Percentiles rank a stretch among this genome's conserved stretches.
Evolutionary conservation across 768 basidiomycete species (phyloP).

Genomic region (Calocera cornea): DNA sequence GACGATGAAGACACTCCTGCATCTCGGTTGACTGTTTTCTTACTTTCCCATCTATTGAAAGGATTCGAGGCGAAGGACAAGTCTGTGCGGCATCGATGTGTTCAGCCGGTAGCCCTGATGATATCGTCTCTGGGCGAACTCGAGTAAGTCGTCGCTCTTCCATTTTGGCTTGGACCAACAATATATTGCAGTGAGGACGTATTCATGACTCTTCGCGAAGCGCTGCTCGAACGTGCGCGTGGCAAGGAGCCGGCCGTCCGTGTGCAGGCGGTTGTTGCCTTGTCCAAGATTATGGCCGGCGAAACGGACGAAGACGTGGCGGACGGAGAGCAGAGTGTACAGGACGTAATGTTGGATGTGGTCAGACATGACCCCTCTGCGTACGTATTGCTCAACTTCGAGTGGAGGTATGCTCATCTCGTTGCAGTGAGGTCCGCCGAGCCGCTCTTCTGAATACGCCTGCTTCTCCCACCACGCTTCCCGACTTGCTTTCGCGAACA

Average conservation of each 20-base stretch:
- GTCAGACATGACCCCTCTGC: slow-evolving; percentile 59
- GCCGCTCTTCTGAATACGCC: slow-evolving; percentile 62
- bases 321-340: slow-evolving; percentile 34
- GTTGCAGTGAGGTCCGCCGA: slow-evolving; percentile 71
- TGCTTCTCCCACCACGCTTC: slow-evolving; percentile 40
- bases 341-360: slow-evolving; percentile 51
- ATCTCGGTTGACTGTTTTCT: slow-evolving; percentile 50
- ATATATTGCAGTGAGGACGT: slow-evolving; percentile 50
- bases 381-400: too few species aligned
- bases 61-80: slow-evolving; percentile 84
- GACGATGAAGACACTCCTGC: slow-evolving; percentile 50
- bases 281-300: slow-evolving; percentile 59
- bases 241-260: slow-evolving; percentile 73
- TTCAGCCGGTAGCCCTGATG: slow-evolving; percentile 66
- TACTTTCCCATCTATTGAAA: slow-evolving; percentile 58
- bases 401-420: too few species aligned
- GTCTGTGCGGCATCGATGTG: slow-evolving; percentile 62
- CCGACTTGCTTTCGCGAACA: slow-evolving; percentile 55
- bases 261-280: slow-evolving; percentile 63
- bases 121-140: slow-evolving; percentile 69
- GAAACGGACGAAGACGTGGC: slow-evolving; percentile 48
- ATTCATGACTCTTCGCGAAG: slow-evolving; percentile 45
- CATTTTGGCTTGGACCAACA: background rate
- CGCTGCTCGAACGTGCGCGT: slow-evolving; percentile 53
- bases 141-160: slow-evolving; percentile 44